Conservation (phyloP, 1,139 yeast genomes). For the Debaryomyces coudertii region DNA sequence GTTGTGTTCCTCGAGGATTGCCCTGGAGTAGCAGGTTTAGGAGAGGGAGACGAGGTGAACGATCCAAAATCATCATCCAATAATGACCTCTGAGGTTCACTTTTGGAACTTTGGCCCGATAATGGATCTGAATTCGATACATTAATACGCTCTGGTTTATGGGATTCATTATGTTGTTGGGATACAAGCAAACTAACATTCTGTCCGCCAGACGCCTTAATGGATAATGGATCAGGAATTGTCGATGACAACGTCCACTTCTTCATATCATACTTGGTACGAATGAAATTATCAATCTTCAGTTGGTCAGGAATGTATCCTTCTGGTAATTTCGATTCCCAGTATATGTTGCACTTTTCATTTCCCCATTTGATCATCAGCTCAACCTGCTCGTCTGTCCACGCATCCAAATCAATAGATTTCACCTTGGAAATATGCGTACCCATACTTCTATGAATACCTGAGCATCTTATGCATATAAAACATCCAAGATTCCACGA, state of each 20-base stretch:
- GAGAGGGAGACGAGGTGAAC: constrained; percentile 35
- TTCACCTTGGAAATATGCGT: constrained; percentile 88
- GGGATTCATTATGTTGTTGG: not conserved
- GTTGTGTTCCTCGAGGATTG: not conserved
- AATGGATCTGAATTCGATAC: not conserved
- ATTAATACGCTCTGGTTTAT: not conserved
- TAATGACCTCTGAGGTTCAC: constrained; percentile 13
- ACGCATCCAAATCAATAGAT: constrained; percentile 91
- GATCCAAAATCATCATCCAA: constrained; percentile 49
- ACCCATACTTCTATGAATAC: constrained; percentile 93
- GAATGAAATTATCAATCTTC: constrained; percentile 84
- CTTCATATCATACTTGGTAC: constrained; percentile 87
- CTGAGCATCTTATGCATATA: constrained; percentile 89
- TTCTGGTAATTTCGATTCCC: constrained; percentile 81
- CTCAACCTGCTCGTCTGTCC: constrained; percentile 92
- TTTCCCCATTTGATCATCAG: constrained; percentile 90
- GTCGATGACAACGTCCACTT: constrained; percentile 69
- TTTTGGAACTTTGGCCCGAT: not conserved
- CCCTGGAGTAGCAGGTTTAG: constrained; percentile 9
- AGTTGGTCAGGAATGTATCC: constrained; percentile 79
- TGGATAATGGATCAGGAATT: constrained; percentile 62
- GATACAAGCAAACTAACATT: not conserved
- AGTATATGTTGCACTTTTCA: constrained; percentile 68
- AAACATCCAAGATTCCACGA: constrained; percentile 94
- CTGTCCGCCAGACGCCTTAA: constrained; percentile 16